These are phyloP conservation scores for Amauroascus niger DNA, from an alignment of 2,329 filamentous ascomycete species.

Conservation along the genomic window DNA sequence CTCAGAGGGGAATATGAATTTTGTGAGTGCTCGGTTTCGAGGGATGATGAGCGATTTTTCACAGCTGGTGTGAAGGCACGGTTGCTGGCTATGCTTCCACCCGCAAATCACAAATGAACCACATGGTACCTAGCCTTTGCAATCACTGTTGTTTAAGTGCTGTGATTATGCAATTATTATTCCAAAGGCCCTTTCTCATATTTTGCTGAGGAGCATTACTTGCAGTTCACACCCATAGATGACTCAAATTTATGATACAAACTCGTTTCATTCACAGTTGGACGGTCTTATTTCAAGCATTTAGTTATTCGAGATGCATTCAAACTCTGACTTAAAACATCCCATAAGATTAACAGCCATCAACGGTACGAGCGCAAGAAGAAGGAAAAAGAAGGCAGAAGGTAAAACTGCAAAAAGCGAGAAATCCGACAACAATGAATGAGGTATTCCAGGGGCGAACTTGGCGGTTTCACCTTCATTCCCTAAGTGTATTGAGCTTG, in stretches of 20 bases:
- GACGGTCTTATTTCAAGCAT: not conserved
- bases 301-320: not conserved
- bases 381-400: not conserved
- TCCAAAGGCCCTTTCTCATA: not conserved
- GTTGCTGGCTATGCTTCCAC: slow-evolving; percentile 14
- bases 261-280: not conserved
- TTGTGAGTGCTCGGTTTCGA: slow-evolving; percentile 15
- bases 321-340: not conserved
- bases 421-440: not conserved
- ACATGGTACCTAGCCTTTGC: not conserved
- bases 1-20: slow-evolving; percentile 15
- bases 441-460: not conserved
- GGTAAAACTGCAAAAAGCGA: not conserved
- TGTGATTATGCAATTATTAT: not conserved
- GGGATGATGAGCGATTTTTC: slow-evolving; percentile 15
- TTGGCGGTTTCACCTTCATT: not conserved
- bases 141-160: not conserved
- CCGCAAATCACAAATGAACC: slow-evolving; percentile 10
- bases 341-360: not conserved
- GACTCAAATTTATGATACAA: not conserved
- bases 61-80: slow-evolving; percentile 13
- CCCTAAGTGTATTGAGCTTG: not conserved
- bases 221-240: not conserved
- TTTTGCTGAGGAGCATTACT: not conserved
- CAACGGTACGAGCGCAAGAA: not conserved